Percentiles rank a stretch among this genome's conserved stretches.
Evolutionary conservation across 768 basidiomycete genomes (phyloP).

Genomic region (Epithele typhae): DNA sequence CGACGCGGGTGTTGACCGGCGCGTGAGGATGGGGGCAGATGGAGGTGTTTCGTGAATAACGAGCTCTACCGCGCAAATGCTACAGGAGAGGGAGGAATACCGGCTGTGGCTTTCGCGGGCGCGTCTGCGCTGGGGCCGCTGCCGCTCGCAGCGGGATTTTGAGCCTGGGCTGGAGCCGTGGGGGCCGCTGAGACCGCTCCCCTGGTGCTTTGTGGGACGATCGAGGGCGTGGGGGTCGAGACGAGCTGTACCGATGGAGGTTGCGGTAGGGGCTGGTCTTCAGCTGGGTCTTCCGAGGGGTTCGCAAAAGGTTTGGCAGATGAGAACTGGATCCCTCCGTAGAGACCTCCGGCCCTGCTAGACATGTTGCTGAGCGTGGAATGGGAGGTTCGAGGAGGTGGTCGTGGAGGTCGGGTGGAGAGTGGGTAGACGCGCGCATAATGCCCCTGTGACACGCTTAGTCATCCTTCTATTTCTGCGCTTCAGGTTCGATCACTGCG

Average conservation of each 20-base stretch:
- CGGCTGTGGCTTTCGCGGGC: slow-evolving; percentile 48
- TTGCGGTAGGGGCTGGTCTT: not conserved
- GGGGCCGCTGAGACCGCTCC: no score
- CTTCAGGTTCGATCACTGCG: no score
- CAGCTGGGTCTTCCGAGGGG: slow-evolving; percentile 4
- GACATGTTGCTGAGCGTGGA: slow-evolving; percentile 59
- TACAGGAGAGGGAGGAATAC: slow-evolving; percentile 46
- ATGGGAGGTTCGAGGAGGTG: no score
- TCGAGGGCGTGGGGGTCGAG: no score
- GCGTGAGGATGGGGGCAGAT: not conserved
- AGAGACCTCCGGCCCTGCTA: slow-evolving; percentile 77
- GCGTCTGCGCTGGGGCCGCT: slow-evolving; percentile 22
- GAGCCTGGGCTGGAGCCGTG: slow-evolving; percentile 20
- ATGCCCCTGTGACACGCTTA: no score
- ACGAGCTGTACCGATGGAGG: slow-evolving; percentile 12
- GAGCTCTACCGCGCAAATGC: slow-evolving; percentile 44
- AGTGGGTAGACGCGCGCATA: no score
- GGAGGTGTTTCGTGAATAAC: slow-evolving; percentile 42
- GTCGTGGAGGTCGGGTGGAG: no score
- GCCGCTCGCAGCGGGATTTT: slow-evolving; percentile 17
- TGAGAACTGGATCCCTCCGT: slow-evolving; percentile 85
- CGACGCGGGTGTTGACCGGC: slow-evolving; percentile 23
- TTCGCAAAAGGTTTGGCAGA: slow-evolving; percentile 50
- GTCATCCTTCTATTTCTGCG: no score
- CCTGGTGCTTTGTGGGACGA: no score